Evolutionary conservation across 208 protist genomes (phyloP).

Genomic region (Hexamita inflata): DNA sequence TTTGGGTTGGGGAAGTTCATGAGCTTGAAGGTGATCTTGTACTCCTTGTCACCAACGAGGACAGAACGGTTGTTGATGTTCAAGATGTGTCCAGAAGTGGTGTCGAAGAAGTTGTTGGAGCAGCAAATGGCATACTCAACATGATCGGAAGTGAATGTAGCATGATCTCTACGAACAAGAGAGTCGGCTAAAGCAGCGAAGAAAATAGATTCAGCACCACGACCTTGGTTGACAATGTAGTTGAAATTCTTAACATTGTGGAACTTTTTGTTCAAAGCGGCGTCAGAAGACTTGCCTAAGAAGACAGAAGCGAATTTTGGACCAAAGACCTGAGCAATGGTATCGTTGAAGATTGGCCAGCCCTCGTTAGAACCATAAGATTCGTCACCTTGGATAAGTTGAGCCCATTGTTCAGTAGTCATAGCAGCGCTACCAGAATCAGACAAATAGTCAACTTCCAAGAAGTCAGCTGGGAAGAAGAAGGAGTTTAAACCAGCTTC

Average conservation of each 20-base stretch:
- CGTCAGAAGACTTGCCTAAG: background rate
- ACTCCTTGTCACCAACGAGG: background rate
- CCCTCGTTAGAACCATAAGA: conserved; percentile 28
- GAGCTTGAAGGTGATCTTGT: background rate
- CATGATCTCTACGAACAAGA: background rate
- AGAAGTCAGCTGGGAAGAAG: conserved; percentile 28
- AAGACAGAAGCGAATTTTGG: background rate
- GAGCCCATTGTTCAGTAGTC: conserved; percentile 21
- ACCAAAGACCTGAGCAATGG: background rate
- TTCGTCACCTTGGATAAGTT: conserved; percentile 28
- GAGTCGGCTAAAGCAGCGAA: conserved; percentile 15
- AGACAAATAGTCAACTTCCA: conserved; percentile 26
- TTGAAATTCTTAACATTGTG: background rate
- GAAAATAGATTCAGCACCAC: conserved; percentile 23
- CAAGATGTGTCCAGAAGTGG: background rate
- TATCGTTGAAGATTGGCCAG: conserved; percentile 3
- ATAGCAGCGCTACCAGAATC: conserved; percentile 35
- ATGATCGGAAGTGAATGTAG: background rate
- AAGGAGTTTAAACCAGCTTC: conserved; percentile 29
- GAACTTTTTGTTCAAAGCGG: background rate
- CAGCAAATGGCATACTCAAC: background rate
- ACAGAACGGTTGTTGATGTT: background rate
- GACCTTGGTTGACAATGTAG: conserved; percentile 35
- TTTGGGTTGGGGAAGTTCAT: background rate
- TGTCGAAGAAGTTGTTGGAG: conserved; percentile 31